phyloP scores from a whole-genome alignment of 495 filamentous ascomycete genomes.

The Aspergillus indologenus region DNA sequence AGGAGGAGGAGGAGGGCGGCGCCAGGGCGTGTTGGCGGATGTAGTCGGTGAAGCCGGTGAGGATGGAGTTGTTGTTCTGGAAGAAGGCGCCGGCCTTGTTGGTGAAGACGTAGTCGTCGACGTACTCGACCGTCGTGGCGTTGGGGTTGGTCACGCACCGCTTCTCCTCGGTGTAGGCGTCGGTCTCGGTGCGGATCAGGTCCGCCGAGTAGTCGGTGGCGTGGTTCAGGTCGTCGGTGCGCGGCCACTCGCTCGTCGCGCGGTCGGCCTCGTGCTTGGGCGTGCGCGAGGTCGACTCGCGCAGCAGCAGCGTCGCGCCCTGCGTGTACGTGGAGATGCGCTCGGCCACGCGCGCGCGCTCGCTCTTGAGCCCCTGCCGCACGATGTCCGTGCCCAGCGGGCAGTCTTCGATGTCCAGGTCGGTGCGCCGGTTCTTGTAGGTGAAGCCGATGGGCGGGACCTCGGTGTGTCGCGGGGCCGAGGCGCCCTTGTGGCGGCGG shows the following conservation, averaged over 20 bases:
- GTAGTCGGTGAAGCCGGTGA: constrained; percentile 84
- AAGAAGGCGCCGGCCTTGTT: constrained; percentile 94
- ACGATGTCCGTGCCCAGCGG: constrained; percentile 89
- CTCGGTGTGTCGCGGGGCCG: constrained; percentile 35
- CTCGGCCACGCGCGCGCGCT: constrained; percentile 65
- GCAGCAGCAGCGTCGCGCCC: constrained; percentile 84
- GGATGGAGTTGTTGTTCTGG: constrained; percentile 99
- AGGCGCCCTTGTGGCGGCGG: constrained; percentile 33
- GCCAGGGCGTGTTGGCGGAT: constrained; percentile 76
- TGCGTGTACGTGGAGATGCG: constrained; percentile 69
- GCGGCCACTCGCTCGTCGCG: constrained; percentile 10
- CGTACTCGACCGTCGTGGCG: constrained; percentile 75
- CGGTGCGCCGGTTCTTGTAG: constrained; percentile 65
- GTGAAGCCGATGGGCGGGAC: constrained; percentile 90
- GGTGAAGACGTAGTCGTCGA: constrained; percentile 79
- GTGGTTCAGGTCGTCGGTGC: constrained; percentile 9
- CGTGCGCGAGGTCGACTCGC: constrained; percentile 76
- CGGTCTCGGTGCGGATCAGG: constrained; percentile 32
- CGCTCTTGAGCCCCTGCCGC: constrained; percentile 66
- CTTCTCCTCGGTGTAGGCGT: constrained; percentile 68
- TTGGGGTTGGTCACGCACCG: constrained; percentile 83
- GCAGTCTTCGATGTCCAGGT: constrained; percentile 95
- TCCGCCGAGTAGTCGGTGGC: constrained; percentile 33
- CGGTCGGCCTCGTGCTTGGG: constrained; percentile 41
- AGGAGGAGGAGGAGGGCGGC: constrained; percentile 6